Evolutionary conservation across 306 rosid species (phyloP), one percentile per base, ranked within the genome.

Genomic region (Vigna unguiculata): DNA sequence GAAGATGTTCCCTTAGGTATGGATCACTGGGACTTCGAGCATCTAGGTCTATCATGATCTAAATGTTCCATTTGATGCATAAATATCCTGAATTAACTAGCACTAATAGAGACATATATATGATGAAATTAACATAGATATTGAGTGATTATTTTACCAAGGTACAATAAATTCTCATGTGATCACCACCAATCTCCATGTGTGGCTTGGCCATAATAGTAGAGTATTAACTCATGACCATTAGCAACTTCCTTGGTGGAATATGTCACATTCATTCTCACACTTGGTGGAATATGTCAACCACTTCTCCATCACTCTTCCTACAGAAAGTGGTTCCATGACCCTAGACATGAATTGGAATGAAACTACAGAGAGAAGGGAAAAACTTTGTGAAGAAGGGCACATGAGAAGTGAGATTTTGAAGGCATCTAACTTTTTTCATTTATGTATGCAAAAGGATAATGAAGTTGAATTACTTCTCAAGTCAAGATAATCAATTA

Each of bases 21-120:
- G 98, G 95, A 72, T 94, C 91, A 70, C 98, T 94, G 36, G 98
- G 98, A 82, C 95, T 88, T 78, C 97, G 97, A 79, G 93, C 96
- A 86, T 94, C 98, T 22, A 97, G 98, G 67, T 94, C 97, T 3
- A 94, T 88, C 98, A 94, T 92, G 75, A 92, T 77, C 98, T 95
- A 38, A 81, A 30, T 34, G 4, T 75, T 57, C 63, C 61, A 52
- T 43, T 65, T 32, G 10, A 30, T 7, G 38, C 65, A 38, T 40
- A 80, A 36, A 80, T 45, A 41, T 52, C 24, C 0, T 30, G 22
- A 53, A 55, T 72, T 57, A 73, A 28, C 32, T 32, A 4, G 74
- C 72, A 72, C 47, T 19, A 58, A 7, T 43, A 32, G 36, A 74
- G 65, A 62, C 28, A n/a, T n/a, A n/a, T n/a, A 78, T 8, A 12